Conservation (phyloP, 2,329 filamentous ascomycete species). For the Cytospora mali region DNA sequence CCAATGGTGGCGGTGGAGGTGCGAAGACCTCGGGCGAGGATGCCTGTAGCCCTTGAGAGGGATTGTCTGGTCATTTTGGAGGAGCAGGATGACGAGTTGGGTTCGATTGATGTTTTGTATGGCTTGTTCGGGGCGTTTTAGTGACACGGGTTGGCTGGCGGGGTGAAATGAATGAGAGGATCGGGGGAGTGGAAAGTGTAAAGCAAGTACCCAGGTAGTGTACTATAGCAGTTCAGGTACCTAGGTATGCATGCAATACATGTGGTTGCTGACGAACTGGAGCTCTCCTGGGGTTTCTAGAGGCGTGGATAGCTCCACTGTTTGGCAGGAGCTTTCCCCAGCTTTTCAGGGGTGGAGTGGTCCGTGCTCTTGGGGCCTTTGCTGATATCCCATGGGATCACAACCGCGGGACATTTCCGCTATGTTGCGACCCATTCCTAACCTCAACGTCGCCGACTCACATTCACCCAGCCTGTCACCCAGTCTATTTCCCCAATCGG, state of each 20-base stretch:
- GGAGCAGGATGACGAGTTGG: not conserved
- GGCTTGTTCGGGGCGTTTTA: not conserved
- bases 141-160: not conserved
- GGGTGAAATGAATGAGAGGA: too few relatives aligned
- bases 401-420: slow-evolving; percentile 12
- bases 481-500: too few relatives aligned
- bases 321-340: slow-evolving; percentile 25
- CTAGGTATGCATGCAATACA: not conserved
- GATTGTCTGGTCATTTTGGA: slow-evolving; percentile 23
- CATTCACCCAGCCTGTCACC: not conserved
- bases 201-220: not conserved
- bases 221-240: not conserved
- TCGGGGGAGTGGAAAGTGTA: not conserved
- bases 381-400: not conserved
- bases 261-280: not conserved
- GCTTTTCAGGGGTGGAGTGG: slow-evolving; percentile 23
- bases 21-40: slow-evolving; percentile 21
- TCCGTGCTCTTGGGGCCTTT: slow-evolving; percentile 10
- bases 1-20: slow-evolving; percentile 12
- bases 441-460: not conserved
- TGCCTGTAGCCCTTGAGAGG: slow-evolving; percentile 22
- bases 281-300: not conserved
- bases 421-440: not conserved
- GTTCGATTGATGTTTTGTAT: not conserved
- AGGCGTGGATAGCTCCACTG: slow-evolving; percentile 5